These are phyloP conservation scores for Closterium sp. DNA, from an alignment of 139 green algal genomes.

Conservation along the genomic window DNA sequence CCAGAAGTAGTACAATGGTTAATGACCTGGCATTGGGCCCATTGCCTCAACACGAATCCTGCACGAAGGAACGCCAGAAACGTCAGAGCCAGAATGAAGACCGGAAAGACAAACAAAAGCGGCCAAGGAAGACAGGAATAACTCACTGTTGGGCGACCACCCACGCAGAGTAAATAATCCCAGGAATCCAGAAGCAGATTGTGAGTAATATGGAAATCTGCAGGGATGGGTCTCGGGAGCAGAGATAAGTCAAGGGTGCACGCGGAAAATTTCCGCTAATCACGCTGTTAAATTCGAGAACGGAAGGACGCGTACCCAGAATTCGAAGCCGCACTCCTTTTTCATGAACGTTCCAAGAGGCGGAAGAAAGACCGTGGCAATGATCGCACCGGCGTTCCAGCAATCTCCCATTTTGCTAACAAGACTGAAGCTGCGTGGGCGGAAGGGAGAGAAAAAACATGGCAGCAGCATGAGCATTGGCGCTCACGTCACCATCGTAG, in stretches of 20 bases:
- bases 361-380: neutral
- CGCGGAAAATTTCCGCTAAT: too few species aligned
- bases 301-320: too few species aligned
- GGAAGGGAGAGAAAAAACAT: neutral
- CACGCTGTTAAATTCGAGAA: too few species aligned
- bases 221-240: too few species aligned
- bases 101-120: too few species aligned
- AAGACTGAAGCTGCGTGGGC: too few species aligned
- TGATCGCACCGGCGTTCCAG: neutral
- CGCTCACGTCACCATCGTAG: too few species aligned
- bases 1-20: too few species aligned
- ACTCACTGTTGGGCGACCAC: neutral
- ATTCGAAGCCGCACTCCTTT: neutral
- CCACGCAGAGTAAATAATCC: neutral
- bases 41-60: neutral
- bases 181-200: neutral
- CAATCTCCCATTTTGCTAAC: neutral
- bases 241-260: too few species aligned
- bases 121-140: too few species aligned
- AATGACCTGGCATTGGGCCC: neutral
- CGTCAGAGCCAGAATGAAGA: neutral
- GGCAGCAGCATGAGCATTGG: too few species aligned
- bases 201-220: neutral
- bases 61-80: too few species aligned
- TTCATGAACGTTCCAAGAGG: neutral